These are phyloP conservation scores for Fusarium kyushuense DNA, from an alignment of 2,329 filamentous ascomycete species.

Conservation along the genomic window DNA sequence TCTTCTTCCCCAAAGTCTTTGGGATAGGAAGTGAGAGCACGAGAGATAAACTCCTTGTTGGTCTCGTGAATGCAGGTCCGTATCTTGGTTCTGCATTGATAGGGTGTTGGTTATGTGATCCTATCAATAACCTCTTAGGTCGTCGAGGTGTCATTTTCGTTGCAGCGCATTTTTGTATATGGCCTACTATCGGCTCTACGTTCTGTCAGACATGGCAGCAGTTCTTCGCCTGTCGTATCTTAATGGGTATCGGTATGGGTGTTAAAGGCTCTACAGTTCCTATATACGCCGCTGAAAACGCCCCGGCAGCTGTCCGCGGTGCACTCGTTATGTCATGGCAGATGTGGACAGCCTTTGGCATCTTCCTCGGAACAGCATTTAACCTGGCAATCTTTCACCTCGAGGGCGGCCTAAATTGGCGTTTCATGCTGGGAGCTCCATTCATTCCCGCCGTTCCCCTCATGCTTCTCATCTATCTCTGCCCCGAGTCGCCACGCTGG, in stretches of 20 bases:
- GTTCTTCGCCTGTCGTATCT: constrained; percentile 45
- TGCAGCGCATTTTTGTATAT: constrained; percentile 70
- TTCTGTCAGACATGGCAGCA: constrained; percentile 69
- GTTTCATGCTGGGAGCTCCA: constrained; percentile 72
- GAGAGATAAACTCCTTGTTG: background rate
- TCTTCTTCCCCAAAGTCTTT: constrained; percentile 63
- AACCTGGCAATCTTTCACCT: constrained; percentile 74
- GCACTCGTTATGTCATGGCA: constrained; percentile 68
- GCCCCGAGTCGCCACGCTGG: constrained; percentile 75
- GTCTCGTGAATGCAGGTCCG: background rate
- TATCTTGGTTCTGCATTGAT: constrained; percentile 46
- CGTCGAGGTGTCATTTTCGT: constrained; percentile 75
- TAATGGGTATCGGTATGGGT: constrained; percentile 73
- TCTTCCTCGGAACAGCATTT: constrained; percentile 74
- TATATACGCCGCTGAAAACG: constrained; percentile 65
- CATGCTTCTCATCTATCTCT: constrained; percentile 67
- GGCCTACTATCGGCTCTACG: constrained; percentile 71
- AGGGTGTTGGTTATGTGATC: constrained; percentile 72
- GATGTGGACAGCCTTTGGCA: constrained; percentile 68
- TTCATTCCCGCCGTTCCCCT: constrained; percentile 74
- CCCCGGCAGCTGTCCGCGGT: constrained; percentile 65
- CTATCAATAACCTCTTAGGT: constrained; percentile 68
- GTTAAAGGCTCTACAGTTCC: constrained; percentile 63
- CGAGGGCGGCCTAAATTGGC: constrained; percentile 70
- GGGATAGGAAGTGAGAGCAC: background rate